Evolutionary conservation across 352 stramenopile species (phyloP), one percentile per base, ranked within the genome.

Genomic region (Phytopythium vexans): DNA sequence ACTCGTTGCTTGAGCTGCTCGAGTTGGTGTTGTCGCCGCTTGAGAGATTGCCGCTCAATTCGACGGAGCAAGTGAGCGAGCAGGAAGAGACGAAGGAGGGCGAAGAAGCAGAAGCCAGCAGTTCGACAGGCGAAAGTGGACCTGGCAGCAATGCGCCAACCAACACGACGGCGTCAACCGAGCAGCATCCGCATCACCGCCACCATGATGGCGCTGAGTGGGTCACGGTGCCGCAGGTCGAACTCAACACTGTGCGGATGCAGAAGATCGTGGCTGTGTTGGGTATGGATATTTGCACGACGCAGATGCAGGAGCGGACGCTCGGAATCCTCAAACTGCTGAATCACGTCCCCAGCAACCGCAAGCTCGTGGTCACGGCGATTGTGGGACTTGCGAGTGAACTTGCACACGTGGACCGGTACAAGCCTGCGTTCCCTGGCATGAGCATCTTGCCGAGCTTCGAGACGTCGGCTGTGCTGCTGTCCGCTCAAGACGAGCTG

Each of bases 1-100:
- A 99, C 56, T 86, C 95, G 38, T 66, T 98, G 34, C 71, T 99
- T 1, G 82, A 94, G 58, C 61, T 98, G 8, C 66, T 98, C 8
- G 94, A 98, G 65, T 57, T 87, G 44, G 70, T 97, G 41, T 66
- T 97, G 9, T 78, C 85, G 5, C 94, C 94, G 35, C 69, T 98
- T 10, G 86, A 88, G 31, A 74, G 92, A 9, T 49, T 98, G 4
- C 72, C 51, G 68, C 82, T 62, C 60, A 72, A 66, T 42, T 21
- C 37, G 10, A 49, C 15, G 1, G 48, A 49, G 4, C 35, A 52
- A 2, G 16, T 7, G n/a, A 58, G 65, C 8, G 63, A 72, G 16
- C 64, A 74, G 46, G 68, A 78, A 37, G 68, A 87, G 56, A 71
- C 77, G 47, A 71, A 84, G 33, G 66, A 81, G 8, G 61, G 59